Conservation (phyloP, 768 basidiomycete genomes). For the Gelatoporia subvermispora region DNA sequence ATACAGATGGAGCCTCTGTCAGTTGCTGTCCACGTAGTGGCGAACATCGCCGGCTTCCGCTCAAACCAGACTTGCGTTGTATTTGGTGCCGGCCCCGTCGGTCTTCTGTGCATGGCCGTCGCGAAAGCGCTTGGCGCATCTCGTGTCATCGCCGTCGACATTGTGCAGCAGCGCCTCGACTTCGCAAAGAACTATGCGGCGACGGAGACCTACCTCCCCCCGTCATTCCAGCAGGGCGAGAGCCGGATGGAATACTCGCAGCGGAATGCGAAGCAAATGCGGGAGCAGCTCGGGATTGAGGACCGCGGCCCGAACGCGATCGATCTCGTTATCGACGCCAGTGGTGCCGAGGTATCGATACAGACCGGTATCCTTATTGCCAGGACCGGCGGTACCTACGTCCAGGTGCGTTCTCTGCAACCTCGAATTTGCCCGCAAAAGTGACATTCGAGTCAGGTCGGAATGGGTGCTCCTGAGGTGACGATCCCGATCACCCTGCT, state of each 20-base stretch:
- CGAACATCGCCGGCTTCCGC: constrained; percentile 66
- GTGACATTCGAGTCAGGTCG: constrained; percentile 48
- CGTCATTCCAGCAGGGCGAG: constrained; percentile 58
- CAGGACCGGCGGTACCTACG: constrained; percentile 69
- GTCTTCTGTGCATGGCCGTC: constrained; percentile 92
- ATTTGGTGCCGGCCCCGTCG: constrained; percentile 87
- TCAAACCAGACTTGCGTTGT: constrained; percentile 74
- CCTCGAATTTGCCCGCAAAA: no score
- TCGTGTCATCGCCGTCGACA: constrained; percentile 82
- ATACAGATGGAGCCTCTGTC: constrained; percentile 88
- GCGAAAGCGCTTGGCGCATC: constrained; percentile 89
- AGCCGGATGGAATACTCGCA: constrained; percentile 63
- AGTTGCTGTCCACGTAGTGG: constrained; percentile 86
- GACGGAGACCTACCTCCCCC: constrained; percentile 68
- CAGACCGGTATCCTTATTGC: constrained; percentile 78
- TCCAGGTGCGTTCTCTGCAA: constrained; percentile 44
- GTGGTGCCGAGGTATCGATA: constrained; percentile 89
- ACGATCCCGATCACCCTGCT: constrained; percentile 66
- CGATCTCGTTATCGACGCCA: constrained; percentile 88
- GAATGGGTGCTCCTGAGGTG: constrained; percentile 79
- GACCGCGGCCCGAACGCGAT: constrained; percentile 68
- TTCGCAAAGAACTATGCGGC: constrained; percentile 87
- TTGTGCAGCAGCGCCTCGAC: constrained; percentile 67
- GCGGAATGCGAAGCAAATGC: constrained; percentile 67
- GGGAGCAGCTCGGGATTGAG: constrained; percentile 55